Evolutionary conservation across 2,329 filamentous ascomycete genomes (phyloP).

Genomic region (Clonostachys chloroleuca): DNA sequence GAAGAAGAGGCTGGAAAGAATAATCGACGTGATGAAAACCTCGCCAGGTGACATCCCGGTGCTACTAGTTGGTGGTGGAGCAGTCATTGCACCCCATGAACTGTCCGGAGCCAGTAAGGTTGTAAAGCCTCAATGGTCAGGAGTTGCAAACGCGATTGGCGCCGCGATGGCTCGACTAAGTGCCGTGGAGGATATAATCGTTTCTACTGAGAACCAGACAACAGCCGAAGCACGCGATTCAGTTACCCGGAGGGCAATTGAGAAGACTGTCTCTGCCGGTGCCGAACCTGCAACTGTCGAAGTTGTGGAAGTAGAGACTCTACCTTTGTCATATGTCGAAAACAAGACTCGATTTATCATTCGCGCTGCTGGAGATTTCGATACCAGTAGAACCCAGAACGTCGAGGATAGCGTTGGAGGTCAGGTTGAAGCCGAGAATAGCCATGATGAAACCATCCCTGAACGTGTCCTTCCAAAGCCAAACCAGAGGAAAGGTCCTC

Average conservation of each 20-base stretch:
- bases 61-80: slow-evolving; percentile 59
- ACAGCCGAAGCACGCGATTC: slow-evolving; percentile 28
- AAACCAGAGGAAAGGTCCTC: not conserved
- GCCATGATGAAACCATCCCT: slow-evolving; percentile 10
- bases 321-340: slow-evolving; percentile 49
- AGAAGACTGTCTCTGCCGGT: slow-evolving; percentile 37
- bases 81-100: slow-evolving; percentile 51
- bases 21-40: slow-evolving; percentile 60
- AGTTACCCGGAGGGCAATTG: slow-evolving; percentile 32
- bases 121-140: slow-evolving; percentile 50
- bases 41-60: slow-evolving; percentile 55
- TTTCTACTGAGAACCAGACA: slow-evolving; percentile 37
- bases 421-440: not conserved
- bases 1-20: slow-evolving; percentile 46
- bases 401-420: not conserved
- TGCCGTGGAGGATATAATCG: slow-evolving; percentile 44
- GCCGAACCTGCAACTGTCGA: slow-evolving; percentile 35
- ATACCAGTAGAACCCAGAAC: slow-evolving; percentile 11
- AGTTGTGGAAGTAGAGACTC: slow-evolving; percentile 45
- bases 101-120: slow-evolving; percentile 51
- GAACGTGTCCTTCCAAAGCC: slow-evolving; percentile 6
- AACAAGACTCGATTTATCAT: slow-evolving; percentile 54
- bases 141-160: slow-evolving; percentile 61
- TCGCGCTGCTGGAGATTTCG: slow-evolving; percentile 54
- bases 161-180: slow-evolving; percentile 59